Evolutionary conservation across 2,329 filamentous ascomycete genomes (phyloP).

Genomic region (Rachicladosporium sp.): DNA sequence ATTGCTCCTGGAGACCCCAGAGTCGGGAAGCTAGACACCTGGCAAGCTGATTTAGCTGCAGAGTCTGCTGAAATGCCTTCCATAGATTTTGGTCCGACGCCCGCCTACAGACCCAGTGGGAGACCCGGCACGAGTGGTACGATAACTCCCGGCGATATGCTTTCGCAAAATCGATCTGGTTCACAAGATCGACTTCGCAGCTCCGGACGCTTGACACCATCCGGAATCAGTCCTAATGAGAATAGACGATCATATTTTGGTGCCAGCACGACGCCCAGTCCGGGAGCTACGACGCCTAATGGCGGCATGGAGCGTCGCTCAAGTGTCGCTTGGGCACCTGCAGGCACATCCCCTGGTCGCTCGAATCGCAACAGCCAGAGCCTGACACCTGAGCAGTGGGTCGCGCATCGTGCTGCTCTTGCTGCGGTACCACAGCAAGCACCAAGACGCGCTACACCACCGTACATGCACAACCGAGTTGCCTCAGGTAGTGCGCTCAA

Average conservation of each 20-base stretch:
- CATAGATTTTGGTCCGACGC: conserved; percentile 77
- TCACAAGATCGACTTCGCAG: conserved; percentile 12
- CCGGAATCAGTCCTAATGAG: conserved; percentile 13
- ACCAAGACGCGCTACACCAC: conserved; percentile 16
- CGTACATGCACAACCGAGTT: conserved; percentile 16
- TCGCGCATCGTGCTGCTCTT: conserved; percentile 58
- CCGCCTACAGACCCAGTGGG: conserved; percentile 50
- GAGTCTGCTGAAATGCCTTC: conserved; percentile 50
- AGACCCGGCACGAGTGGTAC: conserved; percentile 46
- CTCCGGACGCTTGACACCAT: conserved; percentile 7
- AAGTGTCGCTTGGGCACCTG: conserved; percentile 70
- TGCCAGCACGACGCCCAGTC: conserved; percentile 12
- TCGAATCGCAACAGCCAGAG: conserved; percentile 36
- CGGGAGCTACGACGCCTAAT: conserved; percentile 31
- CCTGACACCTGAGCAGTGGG: conserved; percentile 69
- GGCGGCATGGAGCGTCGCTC: conserved; percentile 31
- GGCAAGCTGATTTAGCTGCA: conserved; percentile 21
- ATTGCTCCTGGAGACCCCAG: conserved; percentile 32
- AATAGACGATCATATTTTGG: conserved; percentile 24
- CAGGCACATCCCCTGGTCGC: conserved; percentile 40
- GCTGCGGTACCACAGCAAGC: conserved; percentile 41
- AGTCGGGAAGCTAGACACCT: conserved; percentile 19
- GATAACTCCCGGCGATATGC: conserved; percentile 26
- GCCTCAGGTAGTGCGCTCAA: conserved; percentile 10
- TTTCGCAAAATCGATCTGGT: conserved; percentile 13